Conservation (phyloP, 192 early-diverging fungal genomes). For the Coemansia aciculifera region DNA sequence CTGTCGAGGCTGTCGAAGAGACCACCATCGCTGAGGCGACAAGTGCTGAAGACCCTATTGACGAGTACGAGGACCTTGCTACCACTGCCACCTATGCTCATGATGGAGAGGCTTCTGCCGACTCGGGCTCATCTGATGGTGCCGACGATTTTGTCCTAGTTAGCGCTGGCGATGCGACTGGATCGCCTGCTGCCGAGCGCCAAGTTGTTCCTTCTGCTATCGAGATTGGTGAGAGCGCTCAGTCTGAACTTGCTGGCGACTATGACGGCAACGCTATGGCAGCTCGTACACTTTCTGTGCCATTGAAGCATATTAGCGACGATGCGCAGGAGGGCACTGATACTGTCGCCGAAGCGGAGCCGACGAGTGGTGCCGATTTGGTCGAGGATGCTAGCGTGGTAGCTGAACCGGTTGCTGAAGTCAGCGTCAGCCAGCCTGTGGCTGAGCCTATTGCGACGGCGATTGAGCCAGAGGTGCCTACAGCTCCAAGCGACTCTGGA, state of each 20-base stretch:
- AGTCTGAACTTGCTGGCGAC: background rate
- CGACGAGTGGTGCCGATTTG: background rate
- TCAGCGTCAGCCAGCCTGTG: background rate
- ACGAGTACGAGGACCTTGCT: background rate
- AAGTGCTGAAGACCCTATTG: background rate
- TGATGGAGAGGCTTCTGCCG: background rate
- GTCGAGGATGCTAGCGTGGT: background rate
- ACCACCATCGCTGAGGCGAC: background rate
- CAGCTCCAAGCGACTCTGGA: background rate
- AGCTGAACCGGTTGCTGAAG: background rate
- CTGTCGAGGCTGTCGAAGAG: background rate
- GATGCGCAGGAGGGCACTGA: background rate
- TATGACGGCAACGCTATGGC: background rate
- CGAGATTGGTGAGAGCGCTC: background rate
- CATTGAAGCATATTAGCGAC: slow-evolving; percentile 1
- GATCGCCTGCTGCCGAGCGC: background rate
- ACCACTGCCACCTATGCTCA: background rate
- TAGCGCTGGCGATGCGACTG: slow-evolving; percentile 4
- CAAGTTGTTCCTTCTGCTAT: background rate
- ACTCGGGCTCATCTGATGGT: background rate
- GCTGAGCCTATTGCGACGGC: background rate
- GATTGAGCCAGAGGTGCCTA: background rate
- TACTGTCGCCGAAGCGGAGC: background rate
- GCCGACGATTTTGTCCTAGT: slow-evolving; percentile 3
- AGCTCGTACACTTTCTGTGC: background rate